Percentiles rank a stretch among this genome's conserved stretches.
phyloP scores from a whole-genome alignment of 768 basidiomycete species.

The Boletus rufocinnamomeus region DNA sequence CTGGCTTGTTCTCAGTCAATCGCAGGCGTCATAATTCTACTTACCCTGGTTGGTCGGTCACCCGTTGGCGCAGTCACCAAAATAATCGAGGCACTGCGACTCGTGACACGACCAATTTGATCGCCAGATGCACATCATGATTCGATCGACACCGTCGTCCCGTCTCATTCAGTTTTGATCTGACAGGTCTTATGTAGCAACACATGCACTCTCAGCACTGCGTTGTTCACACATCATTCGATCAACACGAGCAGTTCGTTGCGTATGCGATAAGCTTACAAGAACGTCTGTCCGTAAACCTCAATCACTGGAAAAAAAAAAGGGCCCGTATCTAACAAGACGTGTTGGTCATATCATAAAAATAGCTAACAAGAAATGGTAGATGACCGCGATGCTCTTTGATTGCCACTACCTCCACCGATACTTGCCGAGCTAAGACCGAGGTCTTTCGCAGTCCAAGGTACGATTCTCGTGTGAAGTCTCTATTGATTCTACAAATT shows the following conservation, averaged over 20 bases:
- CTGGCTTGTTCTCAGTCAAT: constrained; percentile 15
- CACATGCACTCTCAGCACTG: constrained; percentile 25
- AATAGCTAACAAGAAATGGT: constrained; percentile 8
- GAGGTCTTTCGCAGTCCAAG: constrained; percentile 23
- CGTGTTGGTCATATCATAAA: constrained; percentile 3
- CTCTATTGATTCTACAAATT: constrained; percentile 8
- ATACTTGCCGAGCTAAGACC: constrained; percentile 21
- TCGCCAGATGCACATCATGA: constrained; percentile 23
- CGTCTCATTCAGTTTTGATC: constrained; percentile 21
- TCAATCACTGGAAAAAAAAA: constrained; percentile 14
- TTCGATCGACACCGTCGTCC: constrained; percentile 25
- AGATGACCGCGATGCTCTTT: constrained; percentile 20
- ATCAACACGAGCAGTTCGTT: constrained; percentile 1
- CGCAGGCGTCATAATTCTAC: constrained; percentile 16
- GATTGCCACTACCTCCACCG: constrained; percentile 23
- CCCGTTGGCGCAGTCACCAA: constrained; percentile 5
- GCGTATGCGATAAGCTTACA: constrained; percentile 9
- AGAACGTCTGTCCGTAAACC: constrained; percentile 11
- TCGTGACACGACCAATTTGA: constrained; percentile 32
- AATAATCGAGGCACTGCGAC: constrained; percentile 21
- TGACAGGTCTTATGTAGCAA: constrained; percentile 24
- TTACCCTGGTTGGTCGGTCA: constrained; percentile 9
- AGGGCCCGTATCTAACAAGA: constrained; percentile 2
- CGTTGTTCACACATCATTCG: constrained; percentile 7
- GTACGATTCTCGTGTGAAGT: constrained; percentile 20